A percentile compares a stretch with the other conserved stretches of the same genome.
Evolutionary conservation across 148 eudicot genomes (phyloP).

Genomic region (Chenopodium album): DNA sequence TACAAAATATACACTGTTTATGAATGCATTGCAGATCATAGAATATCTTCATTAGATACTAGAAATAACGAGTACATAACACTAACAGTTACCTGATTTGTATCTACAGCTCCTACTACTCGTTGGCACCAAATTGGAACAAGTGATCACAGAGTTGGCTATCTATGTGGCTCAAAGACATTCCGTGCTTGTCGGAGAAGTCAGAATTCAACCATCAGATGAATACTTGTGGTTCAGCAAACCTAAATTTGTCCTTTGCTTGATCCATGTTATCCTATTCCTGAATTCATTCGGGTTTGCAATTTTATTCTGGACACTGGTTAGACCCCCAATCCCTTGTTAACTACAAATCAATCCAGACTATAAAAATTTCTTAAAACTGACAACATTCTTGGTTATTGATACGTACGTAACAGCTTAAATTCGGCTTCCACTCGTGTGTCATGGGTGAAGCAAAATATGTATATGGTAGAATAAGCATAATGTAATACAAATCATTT

Average conservation of each 20-base stretch:
- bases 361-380: no score
- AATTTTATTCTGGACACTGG: conserved; percentile 36
- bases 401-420: conserved; percentile 27
- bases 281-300: conserved; percentile 35
- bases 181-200: conserved; percentile 16
- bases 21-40: no score
- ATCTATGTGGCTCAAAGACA: conserved; percentile 21
- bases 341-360: no score
- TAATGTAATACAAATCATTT: conserved; percentile 34
- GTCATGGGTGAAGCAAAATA: conserved; percentile 47
- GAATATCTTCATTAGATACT: neutral
- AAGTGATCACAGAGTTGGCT: conserved; percentile 33
- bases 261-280: conserved; percentile 33
- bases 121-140: conserved; percentile 31
- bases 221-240: conserved; percentile 34
- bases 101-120: conserved; percentile 22
- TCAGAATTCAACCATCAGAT: conserved; percentile 28
- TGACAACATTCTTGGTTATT: no score
- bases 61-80: neutral
- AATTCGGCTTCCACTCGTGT: conserved; percentile 49
- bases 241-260: conserved; percentile 24
- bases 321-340: neutral
- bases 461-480: conserved; percentile 40
- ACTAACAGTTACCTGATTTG: neutral
- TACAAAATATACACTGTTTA: neutral